phyloP scores from a whole-genome alignment of 768 basidiomycete species.

The Termitomyces sp. region DNA sequence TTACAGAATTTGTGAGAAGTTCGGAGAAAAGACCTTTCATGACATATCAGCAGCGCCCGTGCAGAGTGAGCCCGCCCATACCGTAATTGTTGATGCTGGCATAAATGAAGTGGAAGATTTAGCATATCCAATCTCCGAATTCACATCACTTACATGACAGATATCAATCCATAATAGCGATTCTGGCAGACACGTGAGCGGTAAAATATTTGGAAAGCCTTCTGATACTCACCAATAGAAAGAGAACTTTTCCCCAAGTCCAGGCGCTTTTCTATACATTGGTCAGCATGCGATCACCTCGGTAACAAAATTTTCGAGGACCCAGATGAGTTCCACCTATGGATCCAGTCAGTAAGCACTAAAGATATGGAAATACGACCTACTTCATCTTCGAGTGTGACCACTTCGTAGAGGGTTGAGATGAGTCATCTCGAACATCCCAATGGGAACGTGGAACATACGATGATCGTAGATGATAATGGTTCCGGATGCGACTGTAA shows the following conservation, averaged over 20 bases:
- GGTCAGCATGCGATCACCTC: not conserved
- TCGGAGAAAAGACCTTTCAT: slow-evolving; percentile 41
- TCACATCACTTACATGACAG: slow-evolving; percentile 43
- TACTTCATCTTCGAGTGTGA: slow-evolving; percentile 56
- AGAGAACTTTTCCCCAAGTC: slow-evolving; percentile 54
- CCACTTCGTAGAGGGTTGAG: slow-evolving; percentile 29
- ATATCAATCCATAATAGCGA: slow-evolving; percentile 54
- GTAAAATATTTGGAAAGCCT: not conserved
- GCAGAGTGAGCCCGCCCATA: slow-evolving; percentile 16
- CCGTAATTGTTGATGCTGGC: slow-evolving; percentile 56
- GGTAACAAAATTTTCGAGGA: slow-evolving; percentile 18
- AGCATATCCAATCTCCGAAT: not conserved
- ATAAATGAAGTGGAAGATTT: not conserved
- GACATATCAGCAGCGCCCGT: not conserved
- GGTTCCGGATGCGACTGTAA: slow-evolving; percentile 46
- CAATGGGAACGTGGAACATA: slow-evolving; percentile 26
- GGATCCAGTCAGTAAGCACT: slow-evolving; percentile 6
- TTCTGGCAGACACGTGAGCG: slow-evolving; percentile 36
- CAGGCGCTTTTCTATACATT: slow-evolving; percentile 46
- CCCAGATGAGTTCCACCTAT: slow-evolving; percentile 58
- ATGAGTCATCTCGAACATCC: not conserved
- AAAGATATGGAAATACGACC: slow-evolving; percentile 11
- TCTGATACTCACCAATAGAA: slow-evolving; percentile 43
- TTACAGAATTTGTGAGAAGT: slow-evolving; percentile 36
- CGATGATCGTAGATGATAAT: slow-evolving; percentile 57